A percentile compares a stretch with the other conserved stretches of the same genome.
Conservation (phyloP, 305 asterid species). For the Fraxinus baroniana region DNA sequence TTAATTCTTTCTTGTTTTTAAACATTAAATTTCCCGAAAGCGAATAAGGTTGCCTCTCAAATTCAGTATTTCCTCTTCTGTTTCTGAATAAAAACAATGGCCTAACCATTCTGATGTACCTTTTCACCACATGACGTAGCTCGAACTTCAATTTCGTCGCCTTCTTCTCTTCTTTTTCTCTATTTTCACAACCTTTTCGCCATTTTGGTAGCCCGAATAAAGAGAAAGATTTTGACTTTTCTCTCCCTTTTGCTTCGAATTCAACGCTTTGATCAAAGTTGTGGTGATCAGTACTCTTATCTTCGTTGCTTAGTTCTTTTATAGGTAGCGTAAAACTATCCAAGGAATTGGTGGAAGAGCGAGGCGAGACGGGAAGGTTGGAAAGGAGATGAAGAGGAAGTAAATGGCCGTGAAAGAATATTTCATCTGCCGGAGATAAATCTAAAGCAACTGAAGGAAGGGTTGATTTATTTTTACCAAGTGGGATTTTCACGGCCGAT, state of each 20-base stretch:
- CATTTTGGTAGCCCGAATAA: conserved; percentile 44
- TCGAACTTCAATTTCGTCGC: conserved; percentile 49
- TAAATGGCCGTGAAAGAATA: conserved; percentile 88
- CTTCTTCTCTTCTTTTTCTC: conserved; percentile 29
- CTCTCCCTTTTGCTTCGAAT: conserved; percentile 20
- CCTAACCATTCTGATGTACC: conserved; percentile 58
- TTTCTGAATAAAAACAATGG: conserved; percentile 52
- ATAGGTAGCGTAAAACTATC: conserved; percentile 69
- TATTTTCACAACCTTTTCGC: conserved; percentile 27
- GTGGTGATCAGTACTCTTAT: conserved; percentile 4
- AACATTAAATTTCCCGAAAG: conserved; percentile 65
- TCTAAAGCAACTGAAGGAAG: conserved; percentile 52
- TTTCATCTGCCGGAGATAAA: conserved; percentile 85
- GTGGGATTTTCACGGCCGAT: conserved; percentile 17
- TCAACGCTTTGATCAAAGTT: background rate
- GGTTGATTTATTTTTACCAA: conserved; percentile 14
- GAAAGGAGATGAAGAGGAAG: conserved; percentile 83
- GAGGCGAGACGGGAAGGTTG: conserved; percentile 68
- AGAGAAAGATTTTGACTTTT: conserved; percentile 64
- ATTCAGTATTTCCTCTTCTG: conserved; percentile 25
- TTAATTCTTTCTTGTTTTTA: conserved; percentile 32
- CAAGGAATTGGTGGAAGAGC: conserved; percentile 67
- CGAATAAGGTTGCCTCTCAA: conserved; percentile 39
- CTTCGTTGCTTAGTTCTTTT: conserved; percentile 27
- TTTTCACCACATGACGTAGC: conserved; percentile 43